phyloP scores from a whole-genome alignment of 345 rosid genomes.

The Eucalyptus erythrocorys region DNA sequence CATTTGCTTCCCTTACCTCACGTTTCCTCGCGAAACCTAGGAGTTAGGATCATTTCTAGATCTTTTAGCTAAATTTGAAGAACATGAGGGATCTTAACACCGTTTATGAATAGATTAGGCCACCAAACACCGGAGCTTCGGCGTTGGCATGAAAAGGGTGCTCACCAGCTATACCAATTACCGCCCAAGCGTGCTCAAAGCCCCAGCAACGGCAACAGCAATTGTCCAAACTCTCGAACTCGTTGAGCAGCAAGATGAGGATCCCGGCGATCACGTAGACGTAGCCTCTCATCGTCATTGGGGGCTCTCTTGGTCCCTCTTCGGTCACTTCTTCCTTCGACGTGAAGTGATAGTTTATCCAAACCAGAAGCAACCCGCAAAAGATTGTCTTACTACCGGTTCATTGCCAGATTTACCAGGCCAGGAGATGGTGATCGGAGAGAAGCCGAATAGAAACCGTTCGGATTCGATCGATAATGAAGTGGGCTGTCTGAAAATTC shows the following conservation, averaged over 20 bases:
- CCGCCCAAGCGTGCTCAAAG: fast-evolving
- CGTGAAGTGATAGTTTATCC: background rate
- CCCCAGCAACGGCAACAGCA: fast-evolving
- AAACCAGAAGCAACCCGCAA: background rate
- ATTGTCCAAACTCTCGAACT: too few relatives aligned
- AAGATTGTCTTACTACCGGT: background rate
- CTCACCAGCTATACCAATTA: background rate
- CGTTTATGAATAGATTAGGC: background rate
- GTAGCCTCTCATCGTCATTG: background rate
- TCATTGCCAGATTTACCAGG: background rate
- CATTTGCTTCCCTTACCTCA: background rate
- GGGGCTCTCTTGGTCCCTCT: background rate
- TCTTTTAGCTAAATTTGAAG: background rate
- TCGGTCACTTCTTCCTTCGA: background rate
- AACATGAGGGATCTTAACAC: background rate
- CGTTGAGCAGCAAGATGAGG: background rate
- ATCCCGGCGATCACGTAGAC: background rate
- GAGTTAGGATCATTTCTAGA: background rate
- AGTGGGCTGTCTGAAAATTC: background rate
- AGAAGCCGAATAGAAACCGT: background rate
- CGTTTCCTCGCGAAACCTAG: background rate
- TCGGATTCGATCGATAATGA: background rate
- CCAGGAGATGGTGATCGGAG: background rate
- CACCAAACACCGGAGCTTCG: background rate
- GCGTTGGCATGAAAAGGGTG: background rate